A percentile compares a stretch with the other conserved stretches of the same genome.
Evolutionary conservation across 108 stramenopile species (phyloP).

Genomic region (Nitzschia palea): DNA sequence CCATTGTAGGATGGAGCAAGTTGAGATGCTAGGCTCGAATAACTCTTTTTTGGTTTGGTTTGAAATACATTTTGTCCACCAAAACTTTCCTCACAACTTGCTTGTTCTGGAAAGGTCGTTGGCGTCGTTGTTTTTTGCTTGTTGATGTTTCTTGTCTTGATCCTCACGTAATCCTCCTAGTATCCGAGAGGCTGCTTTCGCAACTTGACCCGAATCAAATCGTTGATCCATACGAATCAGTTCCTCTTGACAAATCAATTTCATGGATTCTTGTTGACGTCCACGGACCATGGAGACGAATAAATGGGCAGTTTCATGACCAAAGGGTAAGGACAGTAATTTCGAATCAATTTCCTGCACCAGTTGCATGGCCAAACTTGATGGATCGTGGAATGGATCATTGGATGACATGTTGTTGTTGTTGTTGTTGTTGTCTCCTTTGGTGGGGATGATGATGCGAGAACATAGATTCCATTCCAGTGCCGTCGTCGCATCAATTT

Average conservation of each 20-base stretch:
- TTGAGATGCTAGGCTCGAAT: too few relatives aligned
- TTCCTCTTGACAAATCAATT: constrained; percentile 28
- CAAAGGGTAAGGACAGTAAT: constrained; percentile 27
- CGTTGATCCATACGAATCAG: constrained; percentile 26
- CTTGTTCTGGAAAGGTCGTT: too few relatives aligned
- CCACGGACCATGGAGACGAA: neutral
- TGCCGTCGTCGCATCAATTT: constrained; percentile 43
- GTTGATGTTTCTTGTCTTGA: too few relatives aligned
- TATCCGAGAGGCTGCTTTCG: constrained; percentile 2
- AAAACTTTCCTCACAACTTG: too few relatives aligned
- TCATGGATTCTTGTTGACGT: neutral
- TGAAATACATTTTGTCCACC: too few relatives aligned
- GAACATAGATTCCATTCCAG: constrained; percentile 42
- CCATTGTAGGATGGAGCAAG: too few relatives aligned
- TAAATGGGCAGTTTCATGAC: constrained; percentile 14
- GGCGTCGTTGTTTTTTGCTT: too few relatives aligned
- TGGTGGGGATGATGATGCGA: constrained; percentile 13
- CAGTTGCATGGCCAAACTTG: constrained; percentile 34
- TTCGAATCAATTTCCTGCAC: constrained; percentile 22
- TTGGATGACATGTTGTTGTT: neutral
- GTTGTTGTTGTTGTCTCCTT: neutral
- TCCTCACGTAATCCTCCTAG: neutral
- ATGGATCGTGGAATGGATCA: constrained; percentile 30
- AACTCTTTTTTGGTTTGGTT: too few relatives aligned
- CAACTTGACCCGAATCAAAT: constrained; percentile 32